A percentile compares a stretch with the other conserved stretches of the same genome.
phyloP scores from a whole-genome alignment of 352 stramenopile genomes.

The Pythium sp. region DNA sequence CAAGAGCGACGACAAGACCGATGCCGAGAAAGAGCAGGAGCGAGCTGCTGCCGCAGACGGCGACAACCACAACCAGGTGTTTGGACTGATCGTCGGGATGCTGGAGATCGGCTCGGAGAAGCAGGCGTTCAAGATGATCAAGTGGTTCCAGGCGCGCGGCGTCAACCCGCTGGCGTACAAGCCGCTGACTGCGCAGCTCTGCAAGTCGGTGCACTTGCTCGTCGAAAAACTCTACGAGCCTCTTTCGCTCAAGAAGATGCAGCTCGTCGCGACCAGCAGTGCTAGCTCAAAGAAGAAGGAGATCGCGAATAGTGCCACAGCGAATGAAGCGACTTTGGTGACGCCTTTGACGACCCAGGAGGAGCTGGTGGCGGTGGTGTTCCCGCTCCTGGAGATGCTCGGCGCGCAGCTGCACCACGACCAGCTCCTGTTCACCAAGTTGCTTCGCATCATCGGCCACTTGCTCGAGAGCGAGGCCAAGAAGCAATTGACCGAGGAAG shows the following conservation, averaged over 20 bases:
- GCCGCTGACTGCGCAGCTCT: constrained; percentile 63
- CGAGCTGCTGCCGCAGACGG: constrained; percentile 24
- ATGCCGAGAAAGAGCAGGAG: constrained; percentile 12
- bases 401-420: constrained; percentile 67
- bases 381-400: constrained; percentile 63
- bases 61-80: constrained; percentile 71
- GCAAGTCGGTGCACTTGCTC: constrained; percentile 62
- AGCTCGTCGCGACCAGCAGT: constrained; percentile 25
- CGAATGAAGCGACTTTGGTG: constrained; percentile 21
- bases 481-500: constrained; percentile 11
- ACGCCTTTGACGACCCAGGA: constrained; percentile 34
- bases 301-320: neutral
- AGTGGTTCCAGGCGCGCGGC: constrained; percentile 66
- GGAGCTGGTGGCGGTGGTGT: constrained; percentile 47
- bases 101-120: constrained; percentile 68
- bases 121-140: constrained; percentile 76
- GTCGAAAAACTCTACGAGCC: constrained; percentile 51
- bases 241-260: constrained; percentile 52
- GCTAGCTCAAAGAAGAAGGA: constrained; percentile 1
- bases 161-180: constrained; percentile 67
- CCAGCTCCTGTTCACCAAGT: constrained; percentile 67
- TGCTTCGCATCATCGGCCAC: constrained; percentile 63
- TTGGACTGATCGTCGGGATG: constrained; percentile 77
- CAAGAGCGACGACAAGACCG: constrained; percentile 37
- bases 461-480: constrained; percentile 38